These are phyloP conservation scores for Diaporthe citri DNA, from an alignment of 2,329 filamentous ascomycete genomes.

Conservation along the genomic window DNA sequence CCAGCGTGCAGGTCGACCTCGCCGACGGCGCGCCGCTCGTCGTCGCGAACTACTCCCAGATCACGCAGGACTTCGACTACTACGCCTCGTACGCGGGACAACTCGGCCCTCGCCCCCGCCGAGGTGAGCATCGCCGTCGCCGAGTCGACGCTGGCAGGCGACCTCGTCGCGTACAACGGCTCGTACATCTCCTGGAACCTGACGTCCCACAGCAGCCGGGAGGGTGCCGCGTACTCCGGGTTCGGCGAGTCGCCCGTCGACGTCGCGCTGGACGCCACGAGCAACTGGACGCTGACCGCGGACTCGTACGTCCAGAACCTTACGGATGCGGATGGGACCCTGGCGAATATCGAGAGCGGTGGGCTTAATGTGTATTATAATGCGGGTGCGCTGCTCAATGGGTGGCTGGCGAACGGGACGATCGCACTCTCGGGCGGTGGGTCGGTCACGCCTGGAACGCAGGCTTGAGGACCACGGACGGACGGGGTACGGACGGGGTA, in stretches of 20 bases:
- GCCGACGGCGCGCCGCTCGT: constrained; percentile 44
- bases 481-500: no score
- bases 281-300: constrained; percentile 42
- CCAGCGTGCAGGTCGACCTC: constrained; percentile 31
- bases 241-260: constrained; percentile 28
- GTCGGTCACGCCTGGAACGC: neutral
- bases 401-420: constrained; percentile 34
- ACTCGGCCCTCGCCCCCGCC: constrained; percentile 45
- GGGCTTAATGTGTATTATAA: constrained; percentile 40
- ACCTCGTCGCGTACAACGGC: constrained; percentile 50
- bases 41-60: constrained; percentile 46
- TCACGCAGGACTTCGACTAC: constrained; percentile 51
- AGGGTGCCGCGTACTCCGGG: constrained; percentile 41
- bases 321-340: constrained; percentile 34
- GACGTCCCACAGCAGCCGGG: constrained; percentile 40
- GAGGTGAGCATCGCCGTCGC: constrained; percentile 44
- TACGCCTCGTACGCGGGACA: constrained; percentile 48
- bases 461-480: neutral
- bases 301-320: constrained; percentile 41
- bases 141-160: constrained; percentile 46
- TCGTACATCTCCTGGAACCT: constrained; percentile 42
- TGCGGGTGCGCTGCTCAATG: constrained; percentile 33
- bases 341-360: constrained; percentile 39
- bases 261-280: constrained; percentile 39
- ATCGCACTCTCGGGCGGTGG: constrained; percentile 21